Base-by-base conservation (phyloP, 495 filamentous ascomycete species). In the Hyphodiscus hymeniophilus region DNA sequence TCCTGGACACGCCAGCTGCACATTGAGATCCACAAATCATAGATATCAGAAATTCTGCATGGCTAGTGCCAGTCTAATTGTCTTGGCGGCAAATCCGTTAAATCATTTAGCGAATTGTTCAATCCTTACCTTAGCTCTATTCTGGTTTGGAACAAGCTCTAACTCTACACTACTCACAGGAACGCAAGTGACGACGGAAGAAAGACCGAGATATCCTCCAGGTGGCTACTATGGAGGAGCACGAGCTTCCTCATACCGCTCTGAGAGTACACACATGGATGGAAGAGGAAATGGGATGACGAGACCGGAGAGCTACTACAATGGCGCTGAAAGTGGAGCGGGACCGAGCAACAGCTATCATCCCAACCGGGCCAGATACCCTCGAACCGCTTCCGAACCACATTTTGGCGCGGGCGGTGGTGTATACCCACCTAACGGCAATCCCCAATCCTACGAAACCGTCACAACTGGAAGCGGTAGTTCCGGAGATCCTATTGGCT, bases 391-490 rank as follows among this genome's bases (percentile, higher is more conserved):
- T 1, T 60, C 67, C 1, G 68, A 73, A 16, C 64, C 65, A 20
- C 61, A 72, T 57, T 57, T 69, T 60, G 49, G 50, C 28, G 42
- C 41, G 17, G 31, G 51, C 5, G 62, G 58, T 53, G 71, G 59
- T 54, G 71, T 83, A 39, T 87, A 91, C 63, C 70, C 77, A 12
- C 68, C 74, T 26, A 76, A 80, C 38, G 74, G 70, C 48, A 84
- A 91, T 60, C 84, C 90, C 42, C 82, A 55, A 44, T 57, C 54
- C 15, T 57, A 87, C 55, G 89, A 95, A 59, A 94, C 88, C 5
- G 80, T 89, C 15, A 80, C 82, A 20, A 84, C 85, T 0, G 83
- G 80, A 26, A 83, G 80, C 42, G 85, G 81, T 28, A 82, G 79
- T 41, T 77, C 81, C 40, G 79, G 68, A 40, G 86, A 92, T 35